phyloP scores from a whole-genome alignment of 371 early-diverging fungal species.

The Aphelidium insulamus region DNA sequence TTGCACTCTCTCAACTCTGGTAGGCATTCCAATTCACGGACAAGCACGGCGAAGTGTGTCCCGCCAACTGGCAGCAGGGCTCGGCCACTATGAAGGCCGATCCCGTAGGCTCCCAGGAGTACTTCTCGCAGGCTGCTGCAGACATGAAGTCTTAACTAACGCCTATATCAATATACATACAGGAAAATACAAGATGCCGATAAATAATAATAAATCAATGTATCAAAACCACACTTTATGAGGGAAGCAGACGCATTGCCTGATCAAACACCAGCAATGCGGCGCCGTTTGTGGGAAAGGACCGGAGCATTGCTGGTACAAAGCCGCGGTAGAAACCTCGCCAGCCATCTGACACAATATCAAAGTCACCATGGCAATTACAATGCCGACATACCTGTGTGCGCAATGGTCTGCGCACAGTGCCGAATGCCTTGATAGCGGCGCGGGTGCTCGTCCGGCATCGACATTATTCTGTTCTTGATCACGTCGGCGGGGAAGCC shows the following conservation, averaged over 20 bases:
- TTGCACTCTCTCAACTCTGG: no score
- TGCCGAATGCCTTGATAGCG: no score
- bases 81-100: background rate
- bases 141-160: background rate
- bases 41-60: constrained; percentile 5
- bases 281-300: constrained; percentile 4
- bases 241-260: background rate
- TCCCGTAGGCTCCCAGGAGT: constrained; percentile 1
- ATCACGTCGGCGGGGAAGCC: constrained; percentile 68
- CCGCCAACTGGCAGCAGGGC: constrained; percentile 1
- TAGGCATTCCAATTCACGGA: constrained; percentile 53
- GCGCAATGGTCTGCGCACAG: no score
- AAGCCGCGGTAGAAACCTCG: constrained; percentile 2
- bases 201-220: background rate
- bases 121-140: no score
- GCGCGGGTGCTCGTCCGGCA: constrained; percentile 24
- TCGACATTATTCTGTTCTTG: constrained; percentile 82
- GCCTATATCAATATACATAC: background rate
- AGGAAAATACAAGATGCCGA: background rate
- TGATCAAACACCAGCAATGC: constrained; percentile 5
- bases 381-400: no score
- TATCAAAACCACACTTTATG: background rate
- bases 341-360: background rate
- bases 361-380: background rate
- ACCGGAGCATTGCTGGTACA: constrained; percentile 1